These are phyloP conservation scores for Bonia amplexicaulis DNA, from an alignment of 176 grass and related monocot species.

Conservation along the genomic window DNA sequence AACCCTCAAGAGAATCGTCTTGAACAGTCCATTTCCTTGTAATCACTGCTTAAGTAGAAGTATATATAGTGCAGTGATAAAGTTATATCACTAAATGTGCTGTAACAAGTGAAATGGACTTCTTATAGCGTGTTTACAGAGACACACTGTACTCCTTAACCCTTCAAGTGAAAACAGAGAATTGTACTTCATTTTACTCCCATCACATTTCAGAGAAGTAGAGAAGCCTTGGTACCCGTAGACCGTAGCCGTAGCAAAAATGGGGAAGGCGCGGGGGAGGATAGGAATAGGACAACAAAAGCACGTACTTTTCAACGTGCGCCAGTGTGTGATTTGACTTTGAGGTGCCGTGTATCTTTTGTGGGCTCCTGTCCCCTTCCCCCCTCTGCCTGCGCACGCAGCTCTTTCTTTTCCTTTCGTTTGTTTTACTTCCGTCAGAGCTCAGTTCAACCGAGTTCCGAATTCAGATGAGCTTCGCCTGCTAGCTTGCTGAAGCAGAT, in stretches of 20 bases:
- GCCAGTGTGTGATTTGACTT: constrained; percentile 49
- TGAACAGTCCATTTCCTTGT: background rate
- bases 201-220: background rate
- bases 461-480: background rate
- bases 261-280: background rate
- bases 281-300: background rate
- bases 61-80: background rate
- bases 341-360: background rate
- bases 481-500: background rate
- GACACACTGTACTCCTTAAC: background rate
- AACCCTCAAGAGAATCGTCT: background rate
- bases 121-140: background rate
- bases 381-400: background rate
- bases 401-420: background rate
- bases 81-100: background rate
- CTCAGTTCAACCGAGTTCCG: background rate
- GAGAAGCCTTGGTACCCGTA: background rate
- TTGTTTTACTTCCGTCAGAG: background rate
- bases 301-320: constrained; percentile 43
- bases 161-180: background rate
- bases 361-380: background rate
- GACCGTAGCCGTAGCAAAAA: background rate
- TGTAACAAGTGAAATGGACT: background rate
- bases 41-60: background rate
- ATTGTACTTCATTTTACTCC: background rate